Evolutionary conservation across 2,329 filamentous ascomycete genomes (phyloP).

Genomic region (Cladosporium halotolerans): DNA sequence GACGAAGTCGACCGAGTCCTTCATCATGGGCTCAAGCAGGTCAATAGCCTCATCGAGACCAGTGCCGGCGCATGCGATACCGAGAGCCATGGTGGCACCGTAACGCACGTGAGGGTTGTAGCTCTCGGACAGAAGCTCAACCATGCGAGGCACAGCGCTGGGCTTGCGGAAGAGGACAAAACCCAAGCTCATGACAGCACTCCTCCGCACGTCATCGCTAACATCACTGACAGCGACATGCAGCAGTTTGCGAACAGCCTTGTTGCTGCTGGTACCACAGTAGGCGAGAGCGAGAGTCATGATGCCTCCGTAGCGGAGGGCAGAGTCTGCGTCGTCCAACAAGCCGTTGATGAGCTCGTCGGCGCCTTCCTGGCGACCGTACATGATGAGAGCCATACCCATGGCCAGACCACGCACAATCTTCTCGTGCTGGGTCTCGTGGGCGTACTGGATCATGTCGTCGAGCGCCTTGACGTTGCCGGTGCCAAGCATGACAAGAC

Average conservation of each 20-base stretch:
- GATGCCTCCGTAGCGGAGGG: conserved; percentile 91
- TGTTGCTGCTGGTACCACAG: conserved; percentile 96
- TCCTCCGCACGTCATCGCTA: conserved; percentile 91
- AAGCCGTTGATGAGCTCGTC: conserved; percentile 92
- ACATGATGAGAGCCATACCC: conserved; percentile 98
- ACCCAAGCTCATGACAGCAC: conserved; percentile 94
- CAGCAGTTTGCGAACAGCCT: conserved; percentile 90
- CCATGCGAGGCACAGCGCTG: conserved; percentile 94
- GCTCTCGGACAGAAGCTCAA: conserved; percentile 93
- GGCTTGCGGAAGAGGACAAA: conserved; percentile 99
- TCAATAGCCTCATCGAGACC: conserved; percentile 95
- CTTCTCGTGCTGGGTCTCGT: conserved; percentile 98
- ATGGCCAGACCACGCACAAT: conserved; percentile 92
- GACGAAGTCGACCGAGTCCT: conserved; percentile 97
- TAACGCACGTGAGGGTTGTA: conserved; percentile 99
- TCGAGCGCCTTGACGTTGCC: conserved; percentile 89
- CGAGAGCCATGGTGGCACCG: conserved; percentile 94
- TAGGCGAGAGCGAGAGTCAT: conserved; percentile 98
- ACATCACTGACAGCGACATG: conserved; percentile 97
- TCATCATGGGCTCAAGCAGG: conserved; percentile 96
- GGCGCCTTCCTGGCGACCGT: conserved; percentile 85
- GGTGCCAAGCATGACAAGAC: conserved; percentile 96
- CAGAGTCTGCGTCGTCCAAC: conserved; percentile 87
- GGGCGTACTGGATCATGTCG: conserved; percentile 95
- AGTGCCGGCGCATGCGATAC: conserved; percentile 95